Evolutionary conservation across 1,139 yeast genomes (phyloP).

Genomic region (Sugiyamaella japonica): DNA sequence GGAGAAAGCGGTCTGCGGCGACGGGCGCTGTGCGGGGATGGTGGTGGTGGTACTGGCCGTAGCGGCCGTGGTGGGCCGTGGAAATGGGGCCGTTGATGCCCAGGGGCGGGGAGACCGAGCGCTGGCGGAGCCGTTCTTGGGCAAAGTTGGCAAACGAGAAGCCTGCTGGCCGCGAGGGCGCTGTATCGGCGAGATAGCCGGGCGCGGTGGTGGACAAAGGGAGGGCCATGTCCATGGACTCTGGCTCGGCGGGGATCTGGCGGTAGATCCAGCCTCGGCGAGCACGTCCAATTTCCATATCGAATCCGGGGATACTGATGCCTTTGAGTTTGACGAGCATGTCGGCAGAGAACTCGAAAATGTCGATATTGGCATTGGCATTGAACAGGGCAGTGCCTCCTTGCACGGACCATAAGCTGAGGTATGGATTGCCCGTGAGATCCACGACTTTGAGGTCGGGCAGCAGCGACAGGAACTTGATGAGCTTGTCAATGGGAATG

Average conservation of each 20-base stretch:
- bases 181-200: slow-evolving; percentile 17
- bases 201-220: too few species aligned
- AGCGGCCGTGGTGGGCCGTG: slow-evolving; percentile 6
- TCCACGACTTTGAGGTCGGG: slow-evolving; percentile 47
- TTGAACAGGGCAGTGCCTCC: slow-evolving; percentile 47
- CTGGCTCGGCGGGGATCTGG: slow-evolving; percentile 16
- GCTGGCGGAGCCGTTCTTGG: slow-evolving; percentile 26
- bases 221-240: not conserved
- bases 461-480: slow-evolving; percentile 48
- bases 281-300: slow-evolving; percentile 64
- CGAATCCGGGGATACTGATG: slow-evolving; percentile 36
- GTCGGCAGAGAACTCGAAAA: slow-evolving; percentile 44
- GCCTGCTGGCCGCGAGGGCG: slow-evolving; percentile 21
- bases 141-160: slow-evolving; percentile 36
- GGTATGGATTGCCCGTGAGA: slow-evolving; percentile 50
- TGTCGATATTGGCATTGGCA: slow-evolving; percentile 40
- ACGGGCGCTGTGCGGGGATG: not conserved
- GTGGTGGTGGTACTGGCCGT: slow-evolving; percentile 6
- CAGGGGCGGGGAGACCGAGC: slow-evolving; percentile 12
- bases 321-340: slow-evolving; percentile 36
- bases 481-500: slow-evolving; percentile 52
- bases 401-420: slow-evolving; percentile 53
- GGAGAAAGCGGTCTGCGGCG: slow-evolving; percentile 1
- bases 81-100: slow-evolving; percentile 12
- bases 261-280: slow-evolving; percentile 68